Conservation (phyloP, 495 filamentous ascomycete species). For the Stereocaulon alpinum region DNA sequence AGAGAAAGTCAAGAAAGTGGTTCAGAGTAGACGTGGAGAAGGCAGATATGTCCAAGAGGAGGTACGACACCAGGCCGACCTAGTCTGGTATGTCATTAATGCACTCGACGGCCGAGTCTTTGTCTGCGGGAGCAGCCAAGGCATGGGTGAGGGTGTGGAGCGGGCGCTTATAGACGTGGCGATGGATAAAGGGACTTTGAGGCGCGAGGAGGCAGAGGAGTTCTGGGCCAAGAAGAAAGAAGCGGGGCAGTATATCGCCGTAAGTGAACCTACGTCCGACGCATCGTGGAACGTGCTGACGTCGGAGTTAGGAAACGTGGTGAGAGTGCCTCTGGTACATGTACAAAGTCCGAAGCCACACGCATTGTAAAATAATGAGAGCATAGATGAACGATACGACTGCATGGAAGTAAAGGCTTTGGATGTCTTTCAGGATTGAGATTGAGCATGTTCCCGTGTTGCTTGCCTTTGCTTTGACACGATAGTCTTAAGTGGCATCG, state of each 20-base stretch:
- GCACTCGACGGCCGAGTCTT: constrained; percentile 87
- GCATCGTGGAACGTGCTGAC: not conserved
- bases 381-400: not conserved
- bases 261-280: constrained; percentile 35
- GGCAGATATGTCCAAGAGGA: constrained; percentile 83
- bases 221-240: constrained; percentile 81
- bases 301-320: constrained; percentile 24
- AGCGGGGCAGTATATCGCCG: constrained; percentile 77
- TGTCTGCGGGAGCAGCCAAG: constrained; percentile 86
- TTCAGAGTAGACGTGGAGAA: constrained; percentile 70
- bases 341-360: not conserved
- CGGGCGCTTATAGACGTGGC: constrained; percentile 68
- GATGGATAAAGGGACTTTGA: constrained; percentile 68
- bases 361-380: not conserved
- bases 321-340: constrained; percentile 6
- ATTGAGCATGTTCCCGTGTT: not conserved
- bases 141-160: constrained; percentile 97
- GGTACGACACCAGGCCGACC: constrained; percentile 73
- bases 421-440: not conserved
- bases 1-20: constrained; percentile 82
- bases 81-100: constrained; percentile 96
- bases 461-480: not conserved
- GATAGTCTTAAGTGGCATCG: not conserved
- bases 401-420: not conserved
- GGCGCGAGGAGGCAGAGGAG: constrained; percentile 56